Evolutionary conservation across 2,329 filamentous ascomycete genomes (phyloP).

Genomic region (Tolypocladium pustulatum): DNA sequence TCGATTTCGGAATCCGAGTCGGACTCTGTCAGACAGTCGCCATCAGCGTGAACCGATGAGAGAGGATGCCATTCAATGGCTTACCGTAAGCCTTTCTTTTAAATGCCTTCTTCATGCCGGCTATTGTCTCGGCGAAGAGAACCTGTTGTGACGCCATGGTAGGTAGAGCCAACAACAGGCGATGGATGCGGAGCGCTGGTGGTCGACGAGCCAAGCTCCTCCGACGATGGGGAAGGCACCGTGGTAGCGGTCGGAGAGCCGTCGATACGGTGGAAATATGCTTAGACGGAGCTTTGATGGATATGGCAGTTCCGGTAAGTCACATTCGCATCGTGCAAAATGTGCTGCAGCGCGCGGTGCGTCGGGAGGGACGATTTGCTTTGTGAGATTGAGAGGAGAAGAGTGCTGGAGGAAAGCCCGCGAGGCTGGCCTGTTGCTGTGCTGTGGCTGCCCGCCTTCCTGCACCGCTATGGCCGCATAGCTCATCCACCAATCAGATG

Average conservation of each 20-base stretch:
- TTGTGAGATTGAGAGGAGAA: not conserved
- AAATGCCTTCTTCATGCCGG: conserved; percentile 57
- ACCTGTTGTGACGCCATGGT: conserved; percentile 44
- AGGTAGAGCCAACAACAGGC: conserved; percentile 4
- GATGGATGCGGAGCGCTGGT: not conserved
- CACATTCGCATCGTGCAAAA: not conserved
- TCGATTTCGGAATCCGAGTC: conserved; percentile 68
- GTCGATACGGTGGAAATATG: not conserved
- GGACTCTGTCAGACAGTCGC: conserved; percentile 43
- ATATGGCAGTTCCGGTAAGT: not conserved
- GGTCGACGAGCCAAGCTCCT: not conserved
- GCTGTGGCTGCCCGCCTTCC: not conserved
- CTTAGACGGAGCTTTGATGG: not conserved
- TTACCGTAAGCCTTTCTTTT: conserved; percentile 54
- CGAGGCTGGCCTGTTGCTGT: not conserved
- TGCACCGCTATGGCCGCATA: not conserved
- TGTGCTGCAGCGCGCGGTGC: not conserved
- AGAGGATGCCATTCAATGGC: conserved; percentile 4
- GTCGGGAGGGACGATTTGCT: not conserved
- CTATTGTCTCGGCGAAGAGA: conserved; percentile 55
- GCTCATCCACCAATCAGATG: conserved; percentile 3
- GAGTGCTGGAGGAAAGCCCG: not conserved
- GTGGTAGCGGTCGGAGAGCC: not conserved
- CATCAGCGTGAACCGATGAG: conserved; percentile 9
- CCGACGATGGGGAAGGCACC: not conserved